Evolutionary conservation across 805 yeast species (phyloP).

Genomic region (Candida manassasensis): DNA sequence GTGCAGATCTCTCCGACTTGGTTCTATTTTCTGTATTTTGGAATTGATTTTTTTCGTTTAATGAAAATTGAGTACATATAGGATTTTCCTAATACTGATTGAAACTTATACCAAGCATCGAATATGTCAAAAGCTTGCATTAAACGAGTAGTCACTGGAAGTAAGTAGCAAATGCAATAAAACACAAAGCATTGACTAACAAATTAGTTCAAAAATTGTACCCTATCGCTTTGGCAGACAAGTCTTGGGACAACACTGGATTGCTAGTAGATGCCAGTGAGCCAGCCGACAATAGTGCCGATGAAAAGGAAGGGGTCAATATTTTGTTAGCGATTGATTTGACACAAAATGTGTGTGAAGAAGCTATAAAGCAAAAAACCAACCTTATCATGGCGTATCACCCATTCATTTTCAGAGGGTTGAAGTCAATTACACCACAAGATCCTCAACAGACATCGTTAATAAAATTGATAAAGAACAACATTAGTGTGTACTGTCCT

Average conservation of each 20-base stretch:
- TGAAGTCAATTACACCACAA: constrained; percentile 58
- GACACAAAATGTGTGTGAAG: constrained; percentile 78
- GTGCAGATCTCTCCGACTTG: no score
- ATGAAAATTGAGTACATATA: no score
- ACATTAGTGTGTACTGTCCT: constrained; percentile 89
- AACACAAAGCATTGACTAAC: constrained; percentile 8
- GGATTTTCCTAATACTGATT: no score
- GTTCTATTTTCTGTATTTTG: no score
- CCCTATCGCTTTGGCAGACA: constrained; percentile 78
- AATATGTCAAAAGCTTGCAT: constrained; percentile 43
- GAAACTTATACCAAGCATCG: no score
- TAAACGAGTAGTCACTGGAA: constrained; percentile 32
- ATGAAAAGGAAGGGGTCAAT: constrained; percentile 14
- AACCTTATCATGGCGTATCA: constrained; percentile 77
- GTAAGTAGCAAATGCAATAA: constrained; percentile 27
- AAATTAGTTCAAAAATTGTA: constrained; percentile 62
- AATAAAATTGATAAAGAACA: constrained; percentile 63
- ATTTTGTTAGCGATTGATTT: constrained; percentile 77
- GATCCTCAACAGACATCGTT: constrained; percentile 84
- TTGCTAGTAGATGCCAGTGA: constrained; percentile 67
- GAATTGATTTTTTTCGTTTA: no score
- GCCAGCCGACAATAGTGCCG: constrained; percentile 14
- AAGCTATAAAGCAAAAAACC: constrained; percentile 58
- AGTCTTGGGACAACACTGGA: constrained; percentile 95
- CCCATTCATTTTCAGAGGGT: constrained; percentile 89